Evolutionary conservation across 805 yeast species (phyloP).

Genomic region (Candida ortonii): DNA sequence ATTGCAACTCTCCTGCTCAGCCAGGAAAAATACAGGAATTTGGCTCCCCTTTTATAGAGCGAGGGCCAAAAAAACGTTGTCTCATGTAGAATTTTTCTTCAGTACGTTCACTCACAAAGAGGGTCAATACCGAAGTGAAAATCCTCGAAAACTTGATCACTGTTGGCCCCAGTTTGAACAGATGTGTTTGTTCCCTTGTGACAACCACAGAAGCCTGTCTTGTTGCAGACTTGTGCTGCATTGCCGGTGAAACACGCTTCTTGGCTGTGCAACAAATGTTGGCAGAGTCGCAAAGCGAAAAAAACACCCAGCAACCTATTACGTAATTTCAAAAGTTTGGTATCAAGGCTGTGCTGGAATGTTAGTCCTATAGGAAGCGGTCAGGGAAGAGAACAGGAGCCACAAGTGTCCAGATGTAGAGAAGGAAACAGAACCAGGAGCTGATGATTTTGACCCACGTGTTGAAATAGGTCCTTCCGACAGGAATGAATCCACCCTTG

Average conservation of each 20-base stretch:
- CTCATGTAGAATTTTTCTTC: background rate
- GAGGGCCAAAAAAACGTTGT: background rate
- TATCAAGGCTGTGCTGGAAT: background rate
- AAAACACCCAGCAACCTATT: background rate
- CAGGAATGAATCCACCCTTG: constrained; percentile 89
- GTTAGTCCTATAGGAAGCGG: constrained; percentile 48
- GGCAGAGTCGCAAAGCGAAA: too few relatives aligned
- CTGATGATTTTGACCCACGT: constrained; percentile 92
- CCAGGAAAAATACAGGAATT: constrained; percentile 5
- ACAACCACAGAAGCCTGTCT: too few relatives aligned
- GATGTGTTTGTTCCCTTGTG: too few relatives aligned
- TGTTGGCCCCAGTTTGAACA: too few relatives aligned
- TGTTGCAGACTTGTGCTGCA: too few relatives aligned
- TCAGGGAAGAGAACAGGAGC: constrained; percentile 94
- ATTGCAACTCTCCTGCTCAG: too few relatives aligned
- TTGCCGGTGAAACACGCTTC: too few relatives aligned
- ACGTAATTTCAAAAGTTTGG: background rate
- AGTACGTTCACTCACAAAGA: too few relatives aligned
- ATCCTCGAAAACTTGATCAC: too few relatives aligned
- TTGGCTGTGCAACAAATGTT: too few relatives aligned
- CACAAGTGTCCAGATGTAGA: constrained; percentile 86
- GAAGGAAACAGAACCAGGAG: constrained; percentile 84
- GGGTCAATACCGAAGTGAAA: too few relatives aligned
- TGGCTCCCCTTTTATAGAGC: constrained; percentile 8
- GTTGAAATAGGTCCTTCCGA: constrained; percentile 93